Conservation (phyloP, 805 yeast genomes). For the Suhomyces canberraensis region DNA sequence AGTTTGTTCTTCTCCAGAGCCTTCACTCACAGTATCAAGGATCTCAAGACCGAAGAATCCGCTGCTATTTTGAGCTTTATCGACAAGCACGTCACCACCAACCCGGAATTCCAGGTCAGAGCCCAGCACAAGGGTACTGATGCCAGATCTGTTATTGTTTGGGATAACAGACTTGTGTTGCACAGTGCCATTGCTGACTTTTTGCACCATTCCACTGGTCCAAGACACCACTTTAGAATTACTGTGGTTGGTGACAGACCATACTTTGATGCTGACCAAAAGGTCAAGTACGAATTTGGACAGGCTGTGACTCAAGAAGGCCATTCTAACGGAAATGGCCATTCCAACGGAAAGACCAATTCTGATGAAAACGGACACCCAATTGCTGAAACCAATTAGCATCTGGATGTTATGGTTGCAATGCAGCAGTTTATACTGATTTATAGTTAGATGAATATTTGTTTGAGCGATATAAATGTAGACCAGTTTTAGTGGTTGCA, state of each 20-base stretch:
- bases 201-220: conserved; percentile 18
- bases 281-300: too few species aligned
- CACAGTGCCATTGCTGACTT: conserved; percentile 23
- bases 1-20: conserved; percentile 20
- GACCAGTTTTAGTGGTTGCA: too few species aligned
- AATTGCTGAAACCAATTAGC: too few species aligned
- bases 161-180: conserved; percentile 24
- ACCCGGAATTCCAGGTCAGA: conserved; percentile 25
- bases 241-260: conserved; percentile 27
- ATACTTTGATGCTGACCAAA: conserved; percentile 13
- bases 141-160: conserved; percentile 21
- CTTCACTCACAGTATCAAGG: conserved; percentile 21
- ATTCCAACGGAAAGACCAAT: too few species aligned
- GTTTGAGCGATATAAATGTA: too few species aligned
- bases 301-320: too few species aligned
- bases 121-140: conserved; percentile 23
- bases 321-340: too few species aligned
- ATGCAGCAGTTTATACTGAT: too few species aligned
- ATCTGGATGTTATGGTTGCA: too few species aligned
- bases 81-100: conserved; percentile 18
- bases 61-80: conserved; percentile 20
- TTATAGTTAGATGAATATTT: too few species aligned
- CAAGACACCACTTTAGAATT: conserved; percentile 25
- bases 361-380: too few species aligned
- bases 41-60: conserved; percentile 21